Evolutionary conservation across 305 asterid species (phyloP), one percentile per base, ranked within the genome.

Genomic region (Fraxinus sp.): DNA sequence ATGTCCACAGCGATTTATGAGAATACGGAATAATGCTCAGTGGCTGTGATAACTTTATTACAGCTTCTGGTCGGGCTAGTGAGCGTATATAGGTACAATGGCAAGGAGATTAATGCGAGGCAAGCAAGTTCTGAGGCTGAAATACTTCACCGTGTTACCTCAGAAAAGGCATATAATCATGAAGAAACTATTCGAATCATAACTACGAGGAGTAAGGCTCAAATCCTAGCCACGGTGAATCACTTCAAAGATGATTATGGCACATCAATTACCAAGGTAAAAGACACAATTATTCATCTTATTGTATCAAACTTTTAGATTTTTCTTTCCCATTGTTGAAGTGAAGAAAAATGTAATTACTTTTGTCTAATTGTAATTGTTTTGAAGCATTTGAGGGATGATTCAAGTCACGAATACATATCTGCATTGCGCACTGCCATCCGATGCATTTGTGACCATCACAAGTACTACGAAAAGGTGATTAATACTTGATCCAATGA

Each of bases 401-500:
- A 87, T 26, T 3, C 88, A 1, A 83, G 84, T 2, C 68, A 81
- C 32, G 88, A 82, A 13, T 94, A 83, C 85, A 37, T 90, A 13
- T 78, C 79, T 4, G 90, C 93, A 11, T 66, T 93, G 24, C 97
- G 90, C 0, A 83, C 86, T 0, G 86, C 96, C 10, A 86, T 94
- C 73, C 88, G 92, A 37, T 87, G 94, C 94, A 83, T 91, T 33
- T 76, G 22, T 37, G 87, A 93, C 77, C 94, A 91, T 74, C 86
- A 87, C 0, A 94, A 93, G 90, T 92, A 93, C 81, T 93, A 86
- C 33, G 98, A 88, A 83, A 94, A 93, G 97, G 97, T 94, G 82
- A 82, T 1, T 59, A 0, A 9, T 10, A 41, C 14, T 41, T 41
- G 49, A 10, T 41, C 49, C 49, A 41, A 8, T 10, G 49, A 41